Base-by-base conservation (phyloP, 805 yeast species). In the Metschnikowia anglica region DNA sequence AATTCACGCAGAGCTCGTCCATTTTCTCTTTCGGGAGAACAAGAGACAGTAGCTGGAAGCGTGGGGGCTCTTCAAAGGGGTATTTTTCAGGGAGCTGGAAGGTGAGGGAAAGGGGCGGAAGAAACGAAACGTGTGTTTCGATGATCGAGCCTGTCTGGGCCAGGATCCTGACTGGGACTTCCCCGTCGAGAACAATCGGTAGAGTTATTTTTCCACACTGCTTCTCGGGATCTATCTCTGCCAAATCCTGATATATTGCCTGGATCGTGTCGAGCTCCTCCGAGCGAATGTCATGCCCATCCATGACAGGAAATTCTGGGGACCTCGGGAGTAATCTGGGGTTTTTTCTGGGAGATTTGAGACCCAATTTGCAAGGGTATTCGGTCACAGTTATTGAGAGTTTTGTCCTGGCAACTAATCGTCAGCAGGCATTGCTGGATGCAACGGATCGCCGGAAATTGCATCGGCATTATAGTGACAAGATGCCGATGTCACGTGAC, bases 221-320 rank as follows among this genome's bases (percentile, higher is more conserved):
- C 30, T 15, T 0, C 5, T 36, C 3, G 15, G 44, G 25, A 34
- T 55, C 50, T 25, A 53, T 39, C 16, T 36, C 7, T 11, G 39
- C 4, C 12, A 49, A 28, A 18, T 75, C 73, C 1, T 75, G 75
- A 45, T 60, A 76, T 1, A 76, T 76, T 0, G 70, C 67, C 35
- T 43, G 41, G 30, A 76, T 46, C 3, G 72, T 65, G 28, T 62
- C 68, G 13, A 76, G 57, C 46, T 76, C 79, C 45, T 72, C 72
- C 1, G 36, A 29, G 13, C 60, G 48, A 6, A 49, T 19, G 41
- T 62, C 65, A 3, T 5, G n/a, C 12, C 27, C 41, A 15, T 36
- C 32, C 41, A 37, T 37, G 19, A 28, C 11, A n/a, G n/a, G n/a
- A n/a, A n/a, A n/a, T n/a, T n/a, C n/a, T n/a, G n/a, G n/a, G n/a